Evolutionary conservation across 139 green algal species (phyloP), one percentile per base, ranked within the genome.

Genomic region (Mychonastes homosphaera): DNA sequence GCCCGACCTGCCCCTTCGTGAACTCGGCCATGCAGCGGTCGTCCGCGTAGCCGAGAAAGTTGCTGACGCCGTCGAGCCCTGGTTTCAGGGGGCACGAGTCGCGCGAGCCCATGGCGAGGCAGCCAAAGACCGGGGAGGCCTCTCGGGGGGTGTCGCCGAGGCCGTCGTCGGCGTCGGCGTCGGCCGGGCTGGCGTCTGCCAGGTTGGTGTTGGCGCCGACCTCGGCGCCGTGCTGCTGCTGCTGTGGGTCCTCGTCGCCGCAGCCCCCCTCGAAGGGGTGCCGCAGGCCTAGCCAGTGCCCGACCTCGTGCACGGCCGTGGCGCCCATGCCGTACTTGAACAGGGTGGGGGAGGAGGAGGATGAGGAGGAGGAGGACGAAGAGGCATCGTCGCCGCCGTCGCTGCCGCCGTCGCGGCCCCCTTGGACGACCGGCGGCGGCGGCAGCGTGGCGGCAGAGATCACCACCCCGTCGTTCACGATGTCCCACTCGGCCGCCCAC

Each of bases 251-350:
- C n/a, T n/a, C n/a, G n/a, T n/a, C n/a, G 33, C 16, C 30, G 58
- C 58, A 65, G 23, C 58, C 58, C 10, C 49, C 49, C 16, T 65
- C 47, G 40, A 65, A 65, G 32, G 49, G 35, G 28, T 65, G 58
- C 35, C 50, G 26, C 34, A 65, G 47, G 2, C 58, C 58, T n/a
- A 65, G 58, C 58, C 58, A 65, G 32, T 65, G 58, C 3, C 58
- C 58, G 13, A 65, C 48, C 23, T 65, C 58, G 26, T 65, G 58
- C n/a, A n/a, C n/a, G n/a, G n/a, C n/a, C n/a, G n/a, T n/a, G n/a
- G n/a, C n/a, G n/a, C n/a, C n/a, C n/a, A n/a, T n/a, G n/a, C n/a
- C n/a, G n/a, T n/a, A n/a, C n/a, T n/a, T n/a, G n/a, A n/a, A n/a
- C n/a, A n/a, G n/a, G n/a, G n/a, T n/a, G n/a, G n/a, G n/a, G n/a